A percentile compares a stretch with the other conserved stretches of the same genome.
Conservation (phyloP, 1,284 basidiomycete genomes). For the Fomitopsis pinicola region DNA sequence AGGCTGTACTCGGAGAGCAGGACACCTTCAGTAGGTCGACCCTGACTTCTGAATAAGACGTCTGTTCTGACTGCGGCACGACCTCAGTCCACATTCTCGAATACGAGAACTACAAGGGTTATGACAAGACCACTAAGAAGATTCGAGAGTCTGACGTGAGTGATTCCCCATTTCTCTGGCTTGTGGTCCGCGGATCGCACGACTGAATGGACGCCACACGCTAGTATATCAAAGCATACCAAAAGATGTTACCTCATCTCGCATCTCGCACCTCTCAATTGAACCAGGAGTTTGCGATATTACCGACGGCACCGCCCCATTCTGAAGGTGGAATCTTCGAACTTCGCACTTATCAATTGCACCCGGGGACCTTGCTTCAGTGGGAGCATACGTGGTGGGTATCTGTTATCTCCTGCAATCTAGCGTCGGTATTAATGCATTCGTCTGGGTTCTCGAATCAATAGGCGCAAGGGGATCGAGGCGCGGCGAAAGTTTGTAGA, state of each 20-base stretch:
- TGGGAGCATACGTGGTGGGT: constrained; percentile 88
- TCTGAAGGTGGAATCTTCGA: constrained; percentile 89
- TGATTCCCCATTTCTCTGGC: background rate
- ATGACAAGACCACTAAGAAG: constrained; percentile 64
- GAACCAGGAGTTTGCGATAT: constrained; percentile 91
- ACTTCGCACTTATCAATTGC: constrained; percentile 79
- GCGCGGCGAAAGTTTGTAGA: constrained; percentile 79
- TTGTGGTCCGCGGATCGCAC: background rate
- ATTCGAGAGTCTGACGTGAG: constrained; percentile 59
- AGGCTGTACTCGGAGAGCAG: constrained; percentile 81
- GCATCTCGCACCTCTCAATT: constrained; percentile 72
- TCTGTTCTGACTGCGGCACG: background rate
- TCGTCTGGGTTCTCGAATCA: constrained; percentile 3
- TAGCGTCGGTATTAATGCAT: background rate
- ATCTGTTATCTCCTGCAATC: background rate
- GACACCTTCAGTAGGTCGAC: constrained; percentile 71
- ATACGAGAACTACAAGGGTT: constrained; percentile 86
- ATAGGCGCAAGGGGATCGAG: constrained; percentile 82
- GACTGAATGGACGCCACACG: background rate
- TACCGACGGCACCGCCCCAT: constrained; percentile 84
- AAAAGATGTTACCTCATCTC: constrained; percentile 71
- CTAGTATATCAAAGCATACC: constrained; percentile 60
- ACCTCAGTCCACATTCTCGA: constrained; percentile 72
- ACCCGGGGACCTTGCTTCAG: constrained; percentile 84
- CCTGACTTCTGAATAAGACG: background rate